Percentiles rank a stretch among this genome's conserved stretches.
These are phyloP conservation scores for Fusarium nurragi DNA, from an alignment of 2,329 filamentous ascomycete genomes.

Conservation along the genomic window DNA sequence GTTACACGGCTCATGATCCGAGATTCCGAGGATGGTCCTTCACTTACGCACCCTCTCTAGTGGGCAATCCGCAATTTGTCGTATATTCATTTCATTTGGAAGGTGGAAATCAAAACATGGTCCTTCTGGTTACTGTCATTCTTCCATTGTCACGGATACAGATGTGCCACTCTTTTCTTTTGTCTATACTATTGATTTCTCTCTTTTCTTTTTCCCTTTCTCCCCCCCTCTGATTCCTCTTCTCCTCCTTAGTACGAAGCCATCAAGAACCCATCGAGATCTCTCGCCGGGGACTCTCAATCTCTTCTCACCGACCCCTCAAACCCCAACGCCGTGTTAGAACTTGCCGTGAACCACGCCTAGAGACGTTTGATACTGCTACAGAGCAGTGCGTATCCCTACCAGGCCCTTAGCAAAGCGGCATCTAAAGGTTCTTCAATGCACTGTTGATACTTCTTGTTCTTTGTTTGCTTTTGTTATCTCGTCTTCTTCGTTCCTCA, in stretches of 20 bases:
- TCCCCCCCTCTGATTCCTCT: neutral
- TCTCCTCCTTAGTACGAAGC: conserved; percentile 1
- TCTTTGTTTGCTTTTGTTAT: conserved; percentile 1
- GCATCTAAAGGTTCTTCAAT: neutral
- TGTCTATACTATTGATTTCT: conserved; percentile 2
- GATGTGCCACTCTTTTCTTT: conserved; percentile 12
- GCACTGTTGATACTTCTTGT: neutral
- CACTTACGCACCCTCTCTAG: neutral
- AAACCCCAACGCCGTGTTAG: neutral
- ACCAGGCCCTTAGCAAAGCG: neutral
- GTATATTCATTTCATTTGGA: conserved; percentile 25
- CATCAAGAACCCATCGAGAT: conserved; percentile 12
- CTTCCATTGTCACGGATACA: neutral
- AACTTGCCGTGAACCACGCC: neutral
- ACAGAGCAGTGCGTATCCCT: neutral
- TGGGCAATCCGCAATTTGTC: conserved; percentile 8
- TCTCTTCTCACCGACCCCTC: conserved; percentile 21
- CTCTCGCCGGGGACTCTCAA: conserved; percentile 1
- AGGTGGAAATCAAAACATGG: conserved; percentile 4
- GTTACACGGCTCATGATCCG: conserved; percentile 19
- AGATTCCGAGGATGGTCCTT: conserved; percentile 2
- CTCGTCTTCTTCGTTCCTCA: conserved; percentile 10
- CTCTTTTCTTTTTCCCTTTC: conserved; percentile 3
- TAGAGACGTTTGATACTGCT: neutral
- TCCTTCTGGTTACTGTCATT: neutral